Conservation (phyloP, 2,329 filamentous ascomycete species). For the Pezicula neosporulosa region DNA sequence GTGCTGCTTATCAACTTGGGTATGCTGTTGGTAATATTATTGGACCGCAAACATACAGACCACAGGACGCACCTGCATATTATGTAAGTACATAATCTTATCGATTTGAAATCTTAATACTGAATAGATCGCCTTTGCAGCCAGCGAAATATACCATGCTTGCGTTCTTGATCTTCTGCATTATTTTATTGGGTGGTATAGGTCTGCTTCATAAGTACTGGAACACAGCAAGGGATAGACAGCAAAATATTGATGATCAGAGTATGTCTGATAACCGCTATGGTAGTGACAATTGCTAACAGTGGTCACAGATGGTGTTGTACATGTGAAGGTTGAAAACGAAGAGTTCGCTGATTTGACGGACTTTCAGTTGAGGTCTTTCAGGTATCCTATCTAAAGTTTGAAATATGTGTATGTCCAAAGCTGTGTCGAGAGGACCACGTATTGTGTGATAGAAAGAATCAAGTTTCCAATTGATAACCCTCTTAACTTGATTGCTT, state of each 20-base stretch:
- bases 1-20: slow-evolving; percentile 11
- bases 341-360: not conserved
- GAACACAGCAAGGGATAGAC: not conserved
- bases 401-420: too few species aligned
- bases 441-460: too few species aligned
- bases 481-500: too few species aligned
- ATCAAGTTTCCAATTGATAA: too few species aligned
- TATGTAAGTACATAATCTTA: not conserved
- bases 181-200: not conserved
- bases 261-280: not conserved
- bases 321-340: not conserved
- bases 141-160: not conserved
- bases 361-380: too few species aligned
- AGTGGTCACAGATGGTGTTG: not conserved
- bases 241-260: not conserved
- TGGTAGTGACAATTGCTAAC: not conserved
- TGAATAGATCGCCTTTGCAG: too few species aligned
- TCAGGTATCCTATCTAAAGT: too few species aligned
- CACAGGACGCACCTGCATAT: slow-evolving; percentile 45
- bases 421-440: too few species aligned
- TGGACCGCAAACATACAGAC: slow-evolving; percentile 51
- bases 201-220: not conserved
- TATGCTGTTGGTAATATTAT: slow-evolving; percentile 48
- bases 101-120: too few species aligned
- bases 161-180: not conserved